Conservation (phyloP, 495 filamentous ascomycete genomes). For the Baudoinia panamericana region DNA sequence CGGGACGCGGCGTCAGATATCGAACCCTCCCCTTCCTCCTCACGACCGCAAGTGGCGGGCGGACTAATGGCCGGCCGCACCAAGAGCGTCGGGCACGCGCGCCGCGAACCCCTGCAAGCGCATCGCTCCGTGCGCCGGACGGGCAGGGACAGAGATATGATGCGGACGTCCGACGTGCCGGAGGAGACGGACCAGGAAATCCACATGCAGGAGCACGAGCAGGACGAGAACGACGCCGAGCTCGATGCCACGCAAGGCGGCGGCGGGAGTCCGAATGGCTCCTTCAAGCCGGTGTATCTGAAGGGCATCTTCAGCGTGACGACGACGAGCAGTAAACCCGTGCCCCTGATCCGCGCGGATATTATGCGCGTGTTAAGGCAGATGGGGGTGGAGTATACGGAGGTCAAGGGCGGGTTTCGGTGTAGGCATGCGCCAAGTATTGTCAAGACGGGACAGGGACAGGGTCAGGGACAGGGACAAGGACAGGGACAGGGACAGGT, state of each 20-base stretch:
- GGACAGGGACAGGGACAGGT: background rate
- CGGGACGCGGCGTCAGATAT: constrained; percentile 33
- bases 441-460: no score
- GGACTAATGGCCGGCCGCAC: constrained; percentile 44
- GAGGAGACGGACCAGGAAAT: constrained; percentile 67
- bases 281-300: constrained; percentile 87
- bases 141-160: no score
- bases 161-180: constrained; percentile 55
- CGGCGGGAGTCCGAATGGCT: constrained; percentile 44
- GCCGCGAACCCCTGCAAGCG: constrained; percentile 81
- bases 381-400: constrained; percentile 75
- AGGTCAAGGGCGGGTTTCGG: constrained; percentile 88
- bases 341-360: constrained; percentile 70
- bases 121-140: constrained; percentile 46
- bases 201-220: no score
- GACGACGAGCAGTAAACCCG: constrained; percentile 84
- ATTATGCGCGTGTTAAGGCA: constrained; percentile 83
- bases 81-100: constrained; percentile 80
- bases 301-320: constrained; percentile 97
- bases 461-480: background rate
- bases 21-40: constrained; percentile 44
- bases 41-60: constrained; percentile 21
- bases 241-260: constrained; percentile 12
- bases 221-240: constrained; percentile 29
- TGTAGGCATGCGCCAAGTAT: constrained; percentile 83